These are phyloP conservation scores for Neocucurbitaria cava DNA, from an alignment of 2,329 filamentous ascomycete species.

Conservation along the genomic window DNA sequence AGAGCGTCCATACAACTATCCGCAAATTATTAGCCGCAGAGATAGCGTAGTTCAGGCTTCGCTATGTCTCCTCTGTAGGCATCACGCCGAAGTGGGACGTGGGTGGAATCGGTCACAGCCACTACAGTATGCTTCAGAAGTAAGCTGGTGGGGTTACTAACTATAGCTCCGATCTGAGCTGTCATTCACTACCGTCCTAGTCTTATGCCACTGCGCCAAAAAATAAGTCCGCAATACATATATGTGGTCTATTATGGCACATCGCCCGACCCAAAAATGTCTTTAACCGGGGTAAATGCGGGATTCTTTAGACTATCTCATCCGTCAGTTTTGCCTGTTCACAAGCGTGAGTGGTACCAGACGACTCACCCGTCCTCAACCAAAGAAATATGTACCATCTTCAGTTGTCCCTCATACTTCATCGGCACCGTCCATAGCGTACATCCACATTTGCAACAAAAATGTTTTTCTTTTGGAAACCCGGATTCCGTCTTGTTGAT, in stretches of 20 bases:
- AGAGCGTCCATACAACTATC: background rate
- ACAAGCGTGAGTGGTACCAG: too few species aligned
- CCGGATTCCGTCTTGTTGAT: slow-evolving; percentile 1
- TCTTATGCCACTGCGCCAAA: background rate
- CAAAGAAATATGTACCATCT: slow-evolving; percentile 1
- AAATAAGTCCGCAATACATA: background rate
- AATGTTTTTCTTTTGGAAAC: slow-evolving; percentile 4
- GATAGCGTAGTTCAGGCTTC: background rate
- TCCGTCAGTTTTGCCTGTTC: slow-evolving; percentile 1
- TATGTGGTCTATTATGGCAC: background rate
- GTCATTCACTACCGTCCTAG: background rate
- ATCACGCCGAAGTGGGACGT: background rate
- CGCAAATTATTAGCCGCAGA: background rate
- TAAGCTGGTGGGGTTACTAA: background rate
- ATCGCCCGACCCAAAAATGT: background rate
- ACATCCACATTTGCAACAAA: slow-evolving; percentile 5
- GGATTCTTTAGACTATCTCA: background rate
- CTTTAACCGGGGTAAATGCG: slow-evolving; percentile 1
- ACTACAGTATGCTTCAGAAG: background rate
- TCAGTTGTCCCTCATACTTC: slow-evolving; percentile 3
- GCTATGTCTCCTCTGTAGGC: background rate
- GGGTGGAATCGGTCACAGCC: background rate
- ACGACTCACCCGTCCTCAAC: background rate
- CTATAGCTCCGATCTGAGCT: background rate
- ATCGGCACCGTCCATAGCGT: slow-evolving; percentile 3